These are phyloP conservation scores for Ceratobasidium sp. DNA, from an alignment of 1,284 basidiomycete species.

Conservation along the genomic window DNA sequence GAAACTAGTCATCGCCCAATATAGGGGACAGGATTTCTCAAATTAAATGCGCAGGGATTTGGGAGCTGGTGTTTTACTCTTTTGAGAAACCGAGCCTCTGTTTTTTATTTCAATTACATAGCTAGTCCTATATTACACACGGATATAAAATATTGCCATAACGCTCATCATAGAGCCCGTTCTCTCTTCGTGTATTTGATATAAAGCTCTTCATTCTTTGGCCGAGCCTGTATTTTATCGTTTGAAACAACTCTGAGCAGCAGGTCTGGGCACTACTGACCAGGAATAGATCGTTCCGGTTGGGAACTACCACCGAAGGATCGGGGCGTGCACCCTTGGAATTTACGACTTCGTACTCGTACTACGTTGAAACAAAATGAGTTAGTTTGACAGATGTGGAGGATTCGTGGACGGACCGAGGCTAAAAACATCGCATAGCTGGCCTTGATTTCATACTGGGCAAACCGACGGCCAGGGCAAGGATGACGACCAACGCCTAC, in stretches of 20 bases:
- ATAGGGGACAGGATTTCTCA: too few species aligned
- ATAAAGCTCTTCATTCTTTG: slow-evolving; percentile 22
- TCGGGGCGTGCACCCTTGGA: slow-evolving; percentile 13
- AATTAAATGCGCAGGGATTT: too few species aligned
- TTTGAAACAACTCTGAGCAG: not conserved
- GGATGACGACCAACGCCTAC: slow-evolving; percentile 35
- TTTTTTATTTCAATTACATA: too few species aligned
- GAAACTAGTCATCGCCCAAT: too few species aligned
- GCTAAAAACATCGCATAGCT: slow-evolving; percentile 10
- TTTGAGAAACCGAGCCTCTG: too few species aligned
- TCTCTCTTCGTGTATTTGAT: slow-evolving; percentile 17
- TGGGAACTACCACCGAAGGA: slow-evolving; percentile 4
- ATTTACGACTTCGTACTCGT: slow-evolving; percentile 5
- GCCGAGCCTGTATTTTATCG: slow-evolving; percentile 22
- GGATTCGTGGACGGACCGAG: not conserved
- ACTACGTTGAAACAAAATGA: not conserved
- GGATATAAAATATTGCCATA: too few species aligned
- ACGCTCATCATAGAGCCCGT: too few species aligned
- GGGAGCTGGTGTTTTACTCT: too few species aligned
- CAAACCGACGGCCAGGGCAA: slow-evolving; percentile 21
- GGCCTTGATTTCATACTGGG: slow-evolving; percentile 38
- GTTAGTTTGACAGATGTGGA: too few species aligned
- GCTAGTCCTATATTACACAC: too few species aligned
- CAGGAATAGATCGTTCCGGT: slow-evolving; percentile 32
- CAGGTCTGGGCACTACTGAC: not conserved